Percentiles rank a stretch among this genome's conserved stretches.
These are phyloP conservation scores for Nakaseomyces glabratus DNA, from an alignment of 1,139 yeast genomes.

Conservation along the genomic window DNA sequence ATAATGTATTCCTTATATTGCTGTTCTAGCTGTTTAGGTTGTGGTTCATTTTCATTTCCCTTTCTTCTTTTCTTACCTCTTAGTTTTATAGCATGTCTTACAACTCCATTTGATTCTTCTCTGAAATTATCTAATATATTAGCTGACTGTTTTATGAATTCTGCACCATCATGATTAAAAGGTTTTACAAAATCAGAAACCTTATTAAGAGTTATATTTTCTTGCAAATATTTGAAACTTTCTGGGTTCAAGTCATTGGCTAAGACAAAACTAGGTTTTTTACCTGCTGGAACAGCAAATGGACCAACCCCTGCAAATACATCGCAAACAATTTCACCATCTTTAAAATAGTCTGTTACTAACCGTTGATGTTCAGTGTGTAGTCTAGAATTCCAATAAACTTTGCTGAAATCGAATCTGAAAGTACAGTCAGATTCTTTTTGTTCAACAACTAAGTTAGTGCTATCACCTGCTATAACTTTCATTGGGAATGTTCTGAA, in stretches of 20 bases:
- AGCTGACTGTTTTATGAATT: slow-evolving; percentile 60
- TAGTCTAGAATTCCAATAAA: slow-evolving; percentile 94
- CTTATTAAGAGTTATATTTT: slow-evolving; percentile 59
- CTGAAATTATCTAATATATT: slow-evolving; percentile 34
- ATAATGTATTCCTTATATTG: slow-evolving; percentile 33
- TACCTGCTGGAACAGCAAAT: slow-evolving; percentile 93
- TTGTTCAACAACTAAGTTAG: slow-evolving; percentile 64
- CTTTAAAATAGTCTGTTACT: slow-evolving; percentile 46
- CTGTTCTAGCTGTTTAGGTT: slow-evolving; percentile 7
- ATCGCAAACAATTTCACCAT: slow-evolving; percentile 75
- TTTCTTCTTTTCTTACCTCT: slow-evolving; percentile 24
- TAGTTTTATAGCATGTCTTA: slow-evolving; percentile 17
- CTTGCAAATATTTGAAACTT: slow-evolving; percentile 58
- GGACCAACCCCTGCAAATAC: slow-evolving; percentile 99
- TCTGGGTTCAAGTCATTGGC: slow-evolving; percentile 95
- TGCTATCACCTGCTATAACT: slow-evolving; percentile 70
- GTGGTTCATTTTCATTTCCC: slow-evolving; percentile 18
- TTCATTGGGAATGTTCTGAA: slow-evolving; percentile 93
- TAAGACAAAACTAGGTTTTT: slow-evolving; percentile 64
- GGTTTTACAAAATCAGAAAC: slow-evolving; percentile 52
- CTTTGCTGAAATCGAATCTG: slow-evolving; percentile 81
- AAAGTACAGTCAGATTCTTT: slow-evolving; percentile 81
- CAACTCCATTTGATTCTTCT: slow-evolving; percentile 21
- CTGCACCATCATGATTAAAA: slow-evolving; percentile 72
- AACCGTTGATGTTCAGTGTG: slow-evolving; percentile 90